Percentiles rank a stretch among this genome's conserved stretches.
Conservation (phyloP, 2,329 filamentous ascomycete genomes). For the Botrytis squamosa region DNA sequence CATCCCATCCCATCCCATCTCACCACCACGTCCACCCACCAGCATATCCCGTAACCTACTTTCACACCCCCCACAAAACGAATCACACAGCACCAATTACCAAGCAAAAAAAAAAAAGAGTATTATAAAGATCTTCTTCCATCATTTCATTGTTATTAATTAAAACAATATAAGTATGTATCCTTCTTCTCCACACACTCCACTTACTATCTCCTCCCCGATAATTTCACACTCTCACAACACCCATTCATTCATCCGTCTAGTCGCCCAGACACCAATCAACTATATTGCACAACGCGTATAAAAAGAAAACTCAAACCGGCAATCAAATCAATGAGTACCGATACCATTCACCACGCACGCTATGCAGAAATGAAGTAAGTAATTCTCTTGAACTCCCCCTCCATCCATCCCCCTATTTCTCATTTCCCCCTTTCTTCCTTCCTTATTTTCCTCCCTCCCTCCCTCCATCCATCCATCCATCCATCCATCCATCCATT, state of each 20-base stretch:
- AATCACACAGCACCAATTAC: background rate
- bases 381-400: conserved; percentile 8
- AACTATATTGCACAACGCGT: background rate
- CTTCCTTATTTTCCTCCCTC: background rate
- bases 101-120: background rate
- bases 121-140: background rate
- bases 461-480: background rate
- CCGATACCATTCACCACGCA: conserved; percentile 21
- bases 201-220: no score
- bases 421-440: background rate
- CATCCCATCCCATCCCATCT: rapidly evolving
- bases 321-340: conserved; percentile 4
- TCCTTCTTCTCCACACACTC: background rate
- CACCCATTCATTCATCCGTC: background rate
- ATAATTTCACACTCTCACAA: no score
- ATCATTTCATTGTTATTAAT: conserved; percentile 13
- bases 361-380: conserved; percentile 27
- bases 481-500: background rate
- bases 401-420: conserved; percentile 2
- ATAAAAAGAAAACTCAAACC: background rate
- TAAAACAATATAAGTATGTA: conserved; percentile 9
- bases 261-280: conserved; percentile 6
- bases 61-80: background rate
- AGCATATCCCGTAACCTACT: background rate
- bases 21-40: no score